Base-by-base conservation (phyloP, 345 rosid species). In the Aethionema arabicum region DNA sequence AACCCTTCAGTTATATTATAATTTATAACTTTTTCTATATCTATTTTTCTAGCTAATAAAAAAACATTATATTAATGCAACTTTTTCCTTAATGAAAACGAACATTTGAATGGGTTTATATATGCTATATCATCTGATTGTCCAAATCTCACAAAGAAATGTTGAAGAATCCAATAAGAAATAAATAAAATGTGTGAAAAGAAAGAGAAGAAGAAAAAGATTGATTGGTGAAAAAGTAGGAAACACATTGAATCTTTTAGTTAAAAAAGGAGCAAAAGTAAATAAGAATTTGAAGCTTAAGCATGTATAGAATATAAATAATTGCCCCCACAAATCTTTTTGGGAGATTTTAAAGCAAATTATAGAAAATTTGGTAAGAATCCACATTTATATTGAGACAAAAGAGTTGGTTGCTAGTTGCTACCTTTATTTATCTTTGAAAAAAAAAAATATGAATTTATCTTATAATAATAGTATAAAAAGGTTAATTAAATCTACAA, bases 171-270 rank as follows among this genome's bases (percentile, higher is more conserved):
- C 27, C 27, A 21, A 21, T 21, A 2, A 21, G 27, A 21, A 21
- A 21, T 21, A 21, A 21, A 21, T 21, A 33, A 39, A 52, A 21
- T 62, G 46, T 62, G 63, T 62, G 68, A 62, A 62, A 69, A 47
- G 63, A 45, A 59, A 50, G 54, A 47, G 63, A 56, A 68, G 5
- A 46, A 37, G 56, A 38, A 46, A 69, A 13, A 31, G 21, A 16
- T 38, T 62, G 74, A 69, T 62, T 47, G 58, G 33, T 54, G 32
- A 39, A 69, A 69, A 69, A 62, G 58, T 62, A 40, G 68, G 68
- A 47, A 27, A 60, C 74, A 69, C 67, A 63, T 43, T 46, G 32
- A 69, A 61, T 61, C 49, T 61, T 69, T 53, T 55, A 47, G 27
- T 21, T 21, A 21, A 21, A 54, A 69, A 69, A 69, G 63, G 52